Evolutionary conservation across 805 yeast species (phyloP), one percentile per base, ranked within the genome.

Genomic region (Alloascoidea hylecoeti): DNA sequence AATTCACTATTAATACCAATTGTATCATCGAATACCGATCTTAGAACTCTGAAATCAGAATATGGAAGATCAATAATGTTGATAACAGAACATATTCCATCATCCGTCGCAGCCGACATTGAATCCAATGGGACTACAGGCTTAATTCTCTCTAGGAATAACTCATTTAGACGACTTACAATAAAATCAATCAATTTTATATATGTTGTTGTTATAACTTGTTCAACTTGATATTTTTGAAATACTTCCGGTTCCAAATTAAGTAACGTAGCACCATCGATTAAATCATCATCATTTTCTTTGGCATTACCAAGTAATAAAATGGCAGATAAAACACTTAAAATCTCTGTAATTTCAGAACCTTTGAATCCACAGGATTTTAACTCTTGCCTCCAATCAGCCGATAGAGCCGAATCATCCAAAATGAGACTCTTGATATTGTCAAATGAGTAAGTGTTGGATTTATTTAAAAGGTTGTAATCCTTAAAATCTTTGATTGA

Each of bases 241-340:
- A 49, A 52, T 4, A 42, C 37, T 12, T 35, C 36, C 3, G 57
- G 60, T 34, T 57, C 56, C 6, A 61, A 49, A 17, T 66, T 64
- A 18, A 61, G 48, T 12, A 61, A 44, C 3, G 60, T 47, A 0
- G 66, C 64, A 16, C 66, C 66, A 18, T 58, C 64, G n/a, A 60
- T 57, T 1, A 50, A 41, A 35, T 60, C 65, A 34, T 47, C 49
- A 5, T 44, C 45, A n/a, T 23, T n/a, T 16, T 47, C 42, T 30
- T 40, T 39, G 17, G 42, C 43, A 41, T 61, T 58, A 6, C 62
- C 62, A 12, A 61, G 44, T 9, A 61, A 49, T 17, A 61, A 46
- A 36, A 61, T 56, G 12, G 66, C 66, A 17, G 63, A 57, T 6
- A 61, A 46, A 2, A 57, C 44, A 16, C 58, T 46, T 35, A 61